Base-by-base conservation (phyloP, 2,329 filamentous ascomycete species). In the Acrocalymma vagum region DNA sequence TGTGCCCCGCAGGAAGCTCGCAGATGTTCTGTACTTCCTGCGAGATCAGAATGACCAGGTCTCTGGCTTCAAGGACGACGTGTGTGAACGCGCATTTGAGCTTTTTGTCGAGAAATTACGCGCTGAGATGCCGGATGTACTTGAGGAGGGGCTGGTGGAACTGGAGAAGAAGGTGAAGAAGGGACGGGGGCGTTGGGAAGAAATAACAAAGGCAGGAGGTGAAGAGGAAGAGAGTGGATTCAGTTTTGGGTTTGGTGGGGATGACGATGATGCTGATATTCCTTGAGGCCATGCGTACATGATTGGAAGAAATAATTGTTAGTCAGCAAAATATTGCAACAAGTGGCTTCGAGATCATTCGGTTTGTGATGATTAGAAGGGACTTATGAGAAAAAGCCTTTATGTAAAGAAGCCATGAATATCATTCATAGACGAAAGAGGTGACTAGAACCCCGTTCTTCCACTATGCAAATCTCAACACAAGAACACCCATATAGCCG, bases 11-110 rank as follows among this genome's bases (percentile, higher is more conserved):
- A 84, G 83, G 4, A 87, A 93, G 58, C 72, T 96, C 2, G 76
- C 80, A 0, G 84, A 90, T 28, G 91, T 91, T 0, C 69, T 97
- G 36, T 82, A 82, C 2, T 97, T 97, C 58, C 70, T 97, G 58
- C 81, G 82, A 35, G 86, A 96, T 65, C 91, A 90, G 68, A 74
- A 87, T 3, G 87, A 93, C 43, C 91, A 95, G 63, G 85, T 96
- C 2, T 94, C 89, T 16, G 93, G 94, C 0, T 97, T 97, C 65
- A 81, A 80, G 32, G 82, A 83, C 21, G 80, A 85, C 10, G 78
- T 96, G 2, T 72, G 74, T 6, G 84, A 93, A 65, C 86, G 90
- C 1, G 66, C 67, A 0, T 95, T 87, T 67, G 78, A 79, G 6
- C 74, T 91, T 4, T 96, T 97, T 64, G 78, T 87, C 4, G 78